Conservation (phyloP, 2,329 filamentous ascomycete species). For the Mariannaea elegans region DNA sequence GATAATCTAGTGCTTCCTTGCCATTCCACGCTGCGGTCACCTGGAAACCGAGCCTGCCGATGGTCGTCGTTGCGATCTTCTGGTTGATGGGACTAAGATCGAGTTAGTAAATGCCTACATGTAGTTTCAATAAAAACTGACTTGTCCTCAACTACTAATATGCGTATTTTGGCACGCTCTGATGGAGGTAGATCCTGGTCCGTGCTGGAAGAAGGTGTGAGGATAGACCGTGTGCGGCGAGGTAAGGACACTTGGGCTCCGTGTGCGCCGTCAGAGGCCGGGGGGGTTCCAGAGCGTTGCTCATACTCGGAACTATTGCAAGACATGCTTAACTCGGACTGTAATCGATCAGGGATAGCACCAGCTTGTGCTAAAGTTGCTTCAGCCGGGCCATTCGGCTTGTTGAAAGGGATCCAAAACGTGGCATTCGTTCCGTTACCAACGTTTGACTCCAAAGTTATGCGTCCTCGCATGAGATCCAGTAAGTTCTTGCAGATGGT, state of each 20-base stretch:
- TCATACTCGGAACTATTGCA: conserved; percentile 73
- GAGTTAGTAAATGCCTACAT: conserved; percentile 25
- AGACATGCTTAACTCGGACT: conserved; percentile 70
- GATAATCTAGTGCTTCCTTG: conserved; percentile 79
- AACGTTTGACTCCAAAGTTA: conserved; percentile 72
- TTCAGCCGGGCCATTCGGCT: conserved; percentile 62
- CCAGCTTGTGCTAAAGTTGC: conserved; percentile 68
- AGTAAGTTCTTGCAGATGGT: conserved; percentile 85
- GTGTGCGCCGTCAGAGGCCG: conserved; percentile 40
- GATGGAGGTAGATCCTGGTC: conserved; percentile 60
- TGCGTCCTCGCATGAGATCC: conserved; percentile 81
- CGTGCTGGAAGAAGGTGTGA: conserved; percentile 46
- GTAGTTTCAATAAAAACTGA: conserved; percentile 50
- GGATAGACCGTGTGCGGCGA: conserved; percentile 45
- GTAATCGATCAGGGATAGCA: conserved; percentile 72
- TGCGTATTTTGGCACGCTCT: conserved; percentile 70
- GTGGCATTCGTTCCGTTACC: conserved; percentile 77
- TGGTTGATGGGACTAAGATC: conserved; percentile 69
- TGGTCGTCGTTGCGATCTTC: conserved; percentile 79
- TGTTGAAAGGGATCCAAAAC: conserved; percentile 82
- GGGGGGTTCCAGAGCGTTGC: conserved; percentile 52
- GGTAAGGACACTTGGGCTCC: conserved; percentile 32
- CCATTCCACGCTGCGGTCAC: conserved; percentile 80
- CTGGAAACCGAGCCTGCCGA: conserved; percentile 76
- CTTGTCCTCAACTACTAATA: conserved; percentile 87